Base-by-base conservation (phyloP, 2,329 filamentous ascomycete species). In the Ophiocordyceps sinensis region DNA sequence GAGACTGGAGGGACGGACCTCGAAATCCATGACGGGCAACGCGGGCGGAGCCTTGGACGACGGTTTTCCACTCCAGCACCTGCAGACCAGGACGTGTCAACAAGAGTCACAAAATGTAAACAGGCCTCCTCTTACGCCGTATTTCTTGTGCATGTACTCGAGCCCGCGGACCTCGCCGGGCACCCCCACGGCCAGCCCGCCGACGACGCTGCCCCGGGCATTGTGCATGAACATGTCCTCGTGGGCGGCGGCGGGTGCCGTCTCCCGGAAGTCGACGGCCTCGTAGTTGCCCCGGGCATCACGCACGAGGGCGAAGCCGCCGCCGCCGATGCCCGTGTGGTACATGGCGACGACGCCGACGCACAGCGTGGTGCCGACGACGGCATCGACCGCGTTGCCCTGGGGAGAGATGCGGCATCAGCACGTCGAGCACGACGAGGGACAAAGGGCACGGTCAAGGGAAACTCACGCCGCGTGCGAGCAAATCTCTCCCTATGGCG, bases 191-290 rank as follows among this genome's bases (percentile, higher is more conserved):
- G 84, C 80, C 28, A 94, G 62, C 0, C 86, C 87, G 3, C 85
- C 83, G 26, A 66, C 67, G 1, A 89, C 65, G 41, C 84, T 87
- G 2, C 72, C 77, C 2, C 69, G 59, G 1, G 71, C 66, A 47
- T 91, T 81, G 41, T 77, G 77, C 43, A 75, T 70, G 58, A 82
- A 96, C 89, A 96, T 96, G 52, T 93, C 76, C 59, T 87, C 70
- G 48, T 71, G 79, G 0, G 87, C 84, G 0, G 85, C 83, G 0
- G 80, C 82, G 1, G 89, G 89, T 0, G 89, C 89, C 0, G 82
- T 77, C 59, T 96, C 89, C 37, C 89, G 73, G 55, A 94, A 96
- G 61, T 96, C 89, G 49, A 96, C 78, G 44, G 80, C 79, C 54
- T 94, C 86, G 55, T 88, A 93, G 15, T 68, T 67, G n/a, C 86